These are phyloP conservation scores for Collybia mongolica DNA, from an alignment of 768 basidiomycete genomes.

Conservation along the genomic window DNA sequence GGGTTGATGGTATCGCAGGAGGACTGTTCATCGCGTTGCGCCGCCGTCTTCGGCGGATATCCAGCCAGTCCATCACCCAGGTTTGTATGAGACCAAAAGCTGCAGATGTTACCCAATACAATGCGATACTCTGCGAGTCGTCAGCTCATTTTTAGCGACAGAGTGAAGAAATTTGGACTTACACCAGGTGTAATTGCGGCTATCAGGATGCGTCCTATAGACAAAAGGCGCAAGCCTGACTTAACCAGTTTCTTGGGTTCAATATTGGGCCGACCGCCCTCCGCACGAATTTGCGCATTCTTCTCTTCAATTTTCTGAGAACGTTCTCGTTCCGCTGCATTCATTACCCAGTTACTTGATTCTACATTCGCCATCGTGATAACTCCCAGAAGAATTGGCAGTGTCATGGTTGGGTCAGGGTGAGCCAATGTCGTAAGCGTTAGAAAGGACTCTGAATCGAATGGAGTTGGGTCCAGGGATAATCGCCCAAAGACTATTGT, in stretches of 20 bases:
- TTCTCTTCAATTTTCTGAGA: constrained; percentile 45
- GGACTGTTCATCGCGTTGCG: constrained; percentile 9
- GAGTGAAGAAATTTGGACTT: constrained; percentile 18
- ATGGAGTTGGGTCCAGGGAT: constrained; percentile 58
- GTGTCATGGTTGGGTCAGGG: constrained; percentile 64
- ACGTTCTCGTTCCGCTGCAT: constrained; percentile 52
- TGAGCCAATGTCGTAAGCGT: constrained; percentile 70
- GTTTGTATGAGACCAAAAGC: constrained; percentile 72
- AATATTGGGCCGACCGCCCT: constrained; percentile 44
- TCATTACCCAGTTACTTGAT: constrained; percentile 71
- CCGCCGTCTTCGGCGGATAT: constrained; percentile 35
- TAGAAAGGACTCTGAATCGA: constrained; percentile 77
- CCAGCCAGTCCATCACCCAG: constrained; percentile 70
- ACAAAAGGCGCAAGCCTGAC: constrained; percentile 50
- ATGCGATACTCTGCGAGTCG: constrained; percentile 51
- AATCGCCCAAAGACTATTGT: constrained; percentile 56
- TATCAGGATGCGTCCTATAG: constrained; percentile 65
- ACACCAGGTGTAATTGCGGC: constrained; percentile 75
- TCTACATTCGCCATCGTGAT: constrained; percentile 81
- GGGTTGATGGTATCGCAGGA: constrained; percentile 2
- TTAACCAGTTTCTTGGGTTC: constrained; percentile 49
- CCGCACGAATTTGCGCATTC: constrained; percentile 44
- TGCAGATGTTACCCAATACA: constrained; percentile 82
- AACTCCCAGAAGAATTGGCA: constrained; percentile 72
- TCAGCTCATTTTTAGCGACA: constrained; percentile 2